Conservation (phyloP, 345 rosid species). For the Eutrema heterophyllum region DNA sequence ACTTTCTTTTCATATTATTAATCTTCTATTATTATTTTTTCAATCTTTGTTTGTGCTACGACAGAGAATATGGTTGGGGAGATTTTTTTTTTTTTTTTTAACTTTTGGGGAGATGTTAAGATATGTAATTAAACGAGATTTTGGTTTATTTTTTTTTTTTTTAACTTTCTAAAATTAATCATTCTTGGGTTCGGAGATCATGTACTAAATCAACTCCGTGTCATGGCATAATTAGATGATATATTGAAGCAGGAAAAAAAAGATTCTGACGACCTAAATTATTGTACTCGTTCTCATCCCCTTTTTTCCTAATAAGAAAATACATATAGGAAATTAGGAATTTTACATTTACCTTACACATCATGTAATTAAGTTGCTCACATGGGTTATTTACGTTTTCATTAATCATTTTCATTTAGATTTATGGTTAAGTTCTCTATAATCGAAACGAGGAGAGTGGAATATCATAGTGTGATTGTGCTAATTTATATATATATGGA, state of each 20-base stretch:
- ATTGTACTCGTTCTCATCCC: not conserved
- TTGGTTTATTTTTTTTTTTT: not conserved
- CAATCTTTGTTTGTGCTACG: not conserved
- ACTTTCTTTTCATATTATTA: slow-evolving; percentile 1
- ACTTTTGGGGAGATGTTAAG: not conserved
- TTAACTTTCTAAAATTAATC: not conserved
- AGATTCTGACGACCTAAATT: not conserved
- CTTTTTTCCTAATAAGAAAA: not conserved
- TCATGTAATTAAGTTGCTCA: not conserved
- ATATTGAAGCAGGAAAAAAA: not conserved
- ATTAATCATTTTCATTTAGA: not conserved
- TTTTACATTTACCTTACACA: not conserved
- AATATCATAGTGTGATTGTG: not conserved
- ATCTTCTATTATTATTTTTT: not conserved
- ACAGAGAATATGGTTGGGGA: not conserved
- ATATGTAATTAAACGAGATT: not conserved
- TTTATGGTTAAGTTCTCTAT: not conserved
- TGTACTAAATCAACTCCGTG: not conserved
- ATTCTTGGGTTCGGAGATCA: not conserved
- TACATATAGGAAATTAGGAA: not conserved
- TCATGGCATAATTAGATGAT: not conserved
- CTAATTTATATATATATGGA: slow-evolving; percentile 6
- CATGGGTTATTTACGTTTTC: not conserved
- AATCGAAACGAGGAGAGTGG: not conserved
- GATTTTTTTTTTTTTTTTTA: not conserved